phyloP scores from a whole-genome alignment of 1,284 basidiomycete species.

The Apiotrichum veenhuisii region DNA sequence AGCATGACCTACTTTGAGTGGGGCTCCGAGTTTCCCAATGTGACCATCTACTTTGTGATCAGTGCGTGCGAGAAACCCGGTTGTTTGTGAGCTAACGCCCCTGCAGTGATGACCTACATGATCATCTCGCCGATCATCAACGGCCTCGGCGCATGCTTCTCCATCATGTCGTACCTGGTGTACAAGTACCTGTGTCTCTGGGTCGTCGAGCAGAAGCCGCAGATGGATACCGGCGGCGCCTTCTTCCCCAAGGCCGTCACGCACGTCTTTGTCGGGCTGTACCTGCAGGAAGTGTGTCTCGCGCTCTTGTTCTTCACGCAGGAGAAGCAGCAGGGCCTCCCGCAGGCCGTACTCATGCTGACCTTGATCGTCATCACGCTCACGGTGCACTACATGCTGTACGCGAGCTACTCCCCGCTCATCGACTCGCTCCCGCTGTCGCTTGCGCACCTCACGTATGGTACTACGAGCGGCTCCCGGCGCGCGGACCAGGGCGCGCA shows the following conservation, averaged over 20 bases:
- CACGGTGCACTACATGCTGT: constrained; percentile 64
- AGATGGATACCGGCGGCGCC: constrained; percentile 81
- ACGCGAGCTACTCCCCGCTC: constrained; percentile 59
- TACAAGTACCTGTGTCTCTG: constrained; percentile 89
- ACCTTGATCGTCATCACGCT: constrained; percentile 76
- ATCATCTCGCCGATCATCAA: constrained; percentile 93
- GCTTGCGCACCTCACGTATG: constrained; percentile 59
- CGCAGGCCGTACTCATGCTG: constrained; percentile 76
- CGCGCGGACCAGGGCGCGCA: not conserved
- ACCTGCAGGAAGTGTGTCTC: constrained; percentile 75
- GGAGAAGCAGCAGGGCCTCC: constrained; percentile 57
- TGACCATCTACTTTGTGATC: constrained; percentile 73
- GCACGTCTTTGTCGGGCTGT: constrained; percentile 89
- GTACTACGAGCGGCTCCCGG: not conserved
- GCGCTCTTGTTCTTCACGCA: constrained; percentile 84
- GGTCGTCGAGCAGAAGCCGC: constrained; percentile 65
- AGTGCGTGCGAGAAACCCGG: constrained; percentile 54
- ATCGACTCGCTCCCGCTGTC: constrained; percentile 65
- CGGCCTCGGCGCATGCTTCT: constrained; percentile 77
- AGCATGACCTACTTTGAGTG: constrained; percentile 53
- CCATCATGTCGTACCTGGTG: constrained; percentile 76
- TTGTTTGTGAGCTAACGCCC: constrained; percentile 1
- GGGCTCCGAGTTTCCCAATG: constrained; percentile 73
- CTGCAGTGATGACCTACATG: constrained; percentile 66
- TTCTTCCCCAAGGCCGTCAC: constrained; percentile 95